These are phyloP conservation scores for Steccherinum ochraceum DNA, from an alignment of 768 basidiomycete genomes.

Conservation along the genomic window DNA sequence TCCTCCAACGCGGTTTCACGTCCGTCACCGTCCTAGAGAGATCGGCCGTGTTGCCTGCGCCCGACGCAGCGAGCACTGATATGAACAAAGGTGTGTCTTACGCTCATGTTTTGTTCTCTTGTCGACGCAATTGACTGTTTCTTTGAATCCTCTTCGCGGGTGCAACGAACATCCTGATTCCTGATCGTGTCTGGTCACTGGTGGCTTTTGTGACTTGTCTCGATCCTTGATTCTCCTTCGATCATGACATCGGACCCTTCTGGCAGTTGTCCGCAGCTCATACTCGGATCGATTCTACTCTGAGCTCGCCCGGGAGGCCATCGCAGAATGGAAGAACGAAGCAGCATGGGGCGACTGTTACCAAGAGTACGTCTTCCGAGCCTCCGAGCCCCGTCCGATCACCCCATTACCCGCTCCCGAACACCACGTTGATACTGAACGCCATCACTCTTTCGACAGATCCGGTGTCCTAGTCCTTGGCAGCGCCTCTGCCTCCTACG, in stretches of 20 bases:
- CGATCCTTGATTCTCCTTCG: no score
- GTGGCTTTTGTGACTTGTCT: background rate
- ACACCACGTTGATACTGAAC: background rate
- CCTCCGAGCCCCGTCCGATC: background rate
- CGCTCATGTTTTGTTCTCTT: background rate
- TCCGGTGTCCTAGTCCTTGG: conserved; percentile 66
- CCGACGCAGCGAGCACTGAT: conserved; percentile 70
- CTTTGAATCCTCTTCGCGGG: no score
- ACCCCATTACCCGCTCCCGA: background rate
- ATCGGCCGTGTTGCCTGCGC: conserved; percentile 62
- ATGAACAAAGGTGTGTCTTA: conserved; percentile 33
- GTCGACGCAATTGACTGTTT: background rate
- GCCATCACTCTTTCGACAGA: conserved; percentile 28
- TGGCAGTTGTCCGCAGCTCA: conserved; percentile 69
- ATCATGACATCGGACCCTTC: no score
- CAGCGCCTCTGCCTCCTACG: conserved; percentile 32
- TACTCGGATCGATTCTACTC: conserved; percentile 69
- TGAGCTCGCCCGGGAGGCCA: conserved; percentile 68
- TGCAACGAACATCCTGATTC: no score
- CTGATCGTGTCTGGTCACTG: background rate
- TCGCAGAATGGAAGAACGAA: conserved; percentile 64
- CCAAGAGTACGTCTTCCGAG: conserved; percentile 57
- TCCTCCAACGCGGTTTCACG: conserved; percentile 62
- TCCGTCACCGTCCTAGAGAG: conserved; percentile 75
- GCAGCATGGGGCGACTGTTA: conserved; percentile 66